A percentile compares a stretch with the other conserved stretches of the same genome.
These are phyloP conservation scores for Isatis tinctoria DNA, from an alignment of 345 rosid species.

Conservation along the genomic window DNA sequence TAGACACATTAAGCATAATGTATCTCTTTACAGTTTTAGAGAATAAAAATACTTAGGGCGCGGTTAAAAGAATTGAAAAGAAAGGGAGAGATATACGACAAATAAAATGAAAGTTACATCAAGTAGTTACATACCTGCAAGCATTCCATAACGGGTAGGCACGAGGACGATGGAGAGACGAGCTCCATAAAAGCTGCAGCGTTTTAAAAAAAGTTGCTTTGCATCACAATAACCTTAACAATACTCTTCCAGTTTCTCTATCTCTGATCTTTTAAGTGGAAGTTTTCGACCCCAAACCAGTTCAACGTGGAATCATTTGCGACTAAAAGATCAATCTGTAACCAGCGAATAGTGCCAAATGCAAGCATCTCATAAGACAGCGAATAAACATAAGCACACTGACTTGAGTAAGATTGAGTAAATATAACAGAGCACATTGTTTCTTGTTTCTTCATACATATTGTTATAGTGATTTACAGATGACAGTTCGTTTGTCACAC, in stretches of 20 bases:
- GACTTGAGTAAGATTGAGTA: neutral
- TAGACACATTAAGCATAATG: slow-evolving; percentile 47
- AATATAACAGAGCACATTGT: slow-evolving; percentile 11
- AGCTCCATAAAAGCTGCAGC: slow-evolving; percentile 12
- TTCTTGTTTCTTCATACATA: slow-evolving; percentile 16
- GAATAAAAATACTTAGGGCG: slow-evolving; percentile 41
- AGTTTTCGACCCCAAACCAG: neutral
- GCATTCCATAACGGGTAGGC: neutral
- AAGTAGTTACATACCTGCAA: slow-evolving; percentile 17
- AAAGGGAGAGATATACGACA: slow-evolving; percentile 22
- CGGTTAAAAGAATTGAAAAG: slow-evolving; percentile 2
- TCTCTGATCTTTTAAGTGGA: neutral
- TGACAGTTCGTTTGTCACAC: neutral
- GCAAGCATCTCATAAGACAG: neutral
- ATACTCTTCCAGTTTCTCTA: neutral
- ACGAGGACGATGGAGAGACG: neutral
- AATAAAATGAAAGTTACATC: neutral
- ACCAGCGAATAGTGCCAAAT: slow-evolving; percentile 1
- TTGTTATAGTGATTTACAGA: slow-evolving; percentile 30
- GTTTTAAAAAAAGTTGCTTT: neutral
- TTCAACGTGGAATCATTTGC: neutral
- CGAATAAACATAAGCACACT: neutral
- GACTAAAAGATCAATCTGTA: neutral
- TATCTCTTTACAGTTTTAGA: slow-evolving; percentile 45
- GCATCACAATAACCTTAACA: neutral